Evolutionary conservation across 1,284 basidiomycete genomes (phyloP), one percentile per base, ranked within the genome.

Genomic region (Sanguinoderma infundibulare): DNA sequence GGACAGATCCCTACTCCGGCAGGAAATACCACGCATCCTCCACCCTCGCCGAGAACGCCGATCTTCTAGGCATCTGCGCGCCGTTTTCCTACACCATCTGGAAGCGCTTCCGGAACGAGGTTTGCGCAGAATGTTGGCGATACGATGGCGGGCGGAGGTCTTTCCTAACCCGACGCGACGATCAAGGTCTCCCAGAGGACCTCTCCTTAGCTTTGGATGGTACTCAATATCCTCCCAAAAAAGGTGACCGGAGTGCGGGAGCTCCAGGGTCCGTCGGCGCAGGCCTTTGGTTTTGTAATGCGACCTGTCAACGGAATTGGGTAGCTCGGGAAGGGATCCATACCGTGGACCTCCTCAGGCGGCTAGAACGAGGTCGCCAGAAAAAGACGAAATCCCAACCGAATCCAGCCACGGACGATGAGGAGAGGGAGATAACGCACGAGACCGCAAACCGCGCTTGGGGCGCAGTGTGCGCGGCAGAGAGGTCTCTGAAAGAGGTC

Each of bases 111-210:
- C 79, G 85, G 50, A 86, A 83, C 69, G 87, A 87, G 70, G 85
- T 87, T 54, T 90, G 87, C 65, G 82, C 80, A 12, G 75, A 82
- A 67, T 90, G 87, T 71, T 89, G 86, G 70, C 77, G 79, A 39
- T 87, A 89, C 67, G 78, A 86, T 35, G 81, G 82, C 60, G 85
- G 72, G 0, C 61, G 73, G 14, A 59, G 69, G 15, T 66, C 70
- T 24, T 72, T 72, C 51, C 64, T 75, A 35, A 72, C 69, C 15
- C 67, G 68, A 34, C 55, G 70, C 56, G 70, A 72, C 53, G 67
- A 68, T 53, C 66, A 70, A 26, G 67, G 70, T 14, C 47, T 59
- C 26, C 44, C 32, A 40, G 17, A 35, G 34, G 20, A 22, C 36
- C 30, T 24, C 36, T 20, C 50, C 36, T 12, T 20, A 20, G 17